Evolutionary conservation across 2,329 filamentous ascomycete genomes (phyloP), one percentile per base, ranked within the genome.

Genomic region (Alternaria brassicae): DNA sequence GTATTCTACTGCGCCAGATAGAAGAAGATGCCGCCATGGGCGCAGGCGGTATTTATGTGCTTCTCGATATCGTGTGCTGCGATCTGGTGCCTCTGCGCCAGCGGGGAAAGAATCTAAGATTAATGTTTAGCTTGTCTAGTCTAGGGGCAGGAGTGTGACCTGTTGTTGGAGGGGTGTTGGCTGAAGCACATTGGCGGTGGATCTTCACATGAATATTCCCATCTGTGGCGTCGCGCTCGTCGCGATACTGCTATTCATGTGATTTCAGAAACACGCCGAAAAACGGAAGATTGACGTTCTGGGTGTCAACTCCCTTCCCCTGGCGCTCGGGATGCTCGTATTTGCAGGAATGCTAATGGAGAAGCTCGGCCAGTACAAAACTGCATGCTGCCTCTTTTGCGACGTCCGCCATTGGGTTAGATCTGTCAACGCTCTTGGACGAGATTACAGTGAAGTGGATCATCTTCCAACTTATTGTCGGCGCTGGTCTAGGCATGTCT

Each of bases 161-260:
- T 10, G 41, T 65, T 2, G 28, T 72, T 0, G 65, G 65, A 5
- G 67, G 65, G 1, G 61, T 58, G 1, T 62, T 72, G 21, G 66
- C 61, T 2, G 40, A 69, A 21, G 41, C 60, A 13, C 76, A 76
- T 4, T 83, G 81, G 81, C 66, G 77, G 12, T 82, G 79, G 78
- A 72, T 78, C 10, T 84, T 84, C 62, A 69, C 48, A 56, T 75
- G 23, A 72, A 70, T 28, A 42, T 72, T 1, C 68, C 72, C 1
- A 68, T 72, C 23, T 25, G 21, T 25, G 21, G 40, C 40, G 40
- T 42, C 21, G 23, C 40, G 15, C 3, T 42, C 40, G 40, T 42
- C 21, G 23, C 40, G 15, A 6, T 42, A 23, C 21, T 42, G 40
- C 21, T 42, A n/a, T 42, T 42, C 25, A n/a, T 25, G 40, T 21